Conservation (phyloP, 2,329 filamentous ascomycete genomes). For the Endothia cerciana region DNA sequence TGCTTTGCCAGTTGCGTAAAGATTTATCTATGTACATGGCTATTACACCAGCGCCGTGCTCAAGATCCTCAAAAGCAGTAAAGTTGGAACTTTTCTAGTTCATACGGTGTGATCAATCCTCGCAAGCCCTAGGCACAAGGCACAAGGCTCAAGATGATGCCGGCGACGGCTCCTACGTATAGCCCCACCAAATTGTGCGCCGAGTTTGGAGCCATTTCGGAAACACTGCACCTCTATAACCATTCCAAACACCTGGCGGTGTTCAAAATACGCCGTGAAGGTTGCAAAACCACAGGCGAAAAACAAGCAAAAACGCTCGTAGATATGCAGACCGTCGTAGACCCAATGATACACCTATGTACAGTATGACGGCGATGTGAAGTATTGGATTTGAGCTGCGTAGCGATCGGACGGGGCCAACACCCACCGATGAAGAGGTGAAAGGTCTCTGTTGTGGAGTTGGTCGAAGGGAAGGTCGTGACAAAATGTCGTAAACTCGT, state of each 20-base stretch:
- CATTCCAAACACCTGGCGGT: constrained; percentile 21
- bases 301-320: constrained; percentile 5
- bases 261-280: neutral
- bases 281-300: neutral
- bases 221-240: constrained; percentile 4
- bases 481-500: constrained; percentile 26
- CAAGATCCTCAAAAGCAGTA: constrained; percentile 1
- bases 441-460: constrained; percentile 18
- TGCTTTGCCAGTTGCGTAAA: constrained; percentile 11
- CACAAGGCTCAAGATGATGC: neutral
- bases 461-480: constrained; percentile 25
- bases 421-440: constrained; percentile 17
- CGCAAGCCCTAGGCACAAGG: neutral
- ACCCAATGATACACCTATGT: constrained; percentile 11
- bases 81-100: constrained; percentile 3
- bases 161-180: neutral
- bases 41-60: constrained; percentile 12
- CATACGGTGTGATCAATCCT: neutral
- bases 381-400: constrained; percentile 16
- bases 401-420: constrained; percentile 16
- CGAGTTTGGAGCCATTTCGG: constrained; percentile 10
- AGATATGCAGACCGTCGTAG: constrained; percentile 11
- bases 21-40: constrained; percentile 10
- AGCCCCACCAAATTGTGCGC: constrained; percentile 3
- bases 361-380: constrained; percentile 20